Conservation (phyloP, 345 rosid species). For the Aquilaria yunnanensis region DNA sequence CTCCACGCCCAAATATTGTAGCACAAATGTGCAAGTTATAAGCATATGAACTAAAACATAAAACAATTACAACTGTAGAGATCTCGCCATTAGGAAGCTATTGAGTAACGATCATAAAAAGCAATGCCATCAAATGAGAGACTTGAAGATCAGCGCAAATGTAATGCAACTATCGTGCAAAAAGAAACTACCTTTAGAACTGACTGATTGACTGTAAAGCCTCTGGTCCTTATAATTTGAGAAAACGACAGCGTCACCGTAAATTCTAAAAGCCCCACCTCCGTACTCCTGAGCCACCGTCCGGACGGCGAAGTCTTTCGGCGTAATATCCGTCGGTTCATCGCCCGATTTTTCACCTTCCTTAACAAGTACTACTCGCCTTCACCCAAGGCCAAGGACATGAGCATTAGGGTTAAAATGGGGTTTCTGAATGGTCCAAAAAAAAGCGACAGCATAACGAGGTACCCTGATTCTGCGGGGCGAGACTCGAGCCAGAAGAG, state of each 20-base stretch:
- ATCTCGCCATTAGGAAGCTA: not conserved
- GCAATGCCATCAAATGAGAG: not conserved
- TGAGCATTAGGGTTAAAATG: not conserved
- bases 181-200: constrained; percentile 31
- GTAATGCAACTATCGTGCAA: not conserved
- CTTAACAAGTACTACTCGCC: constrained; percentile 68
- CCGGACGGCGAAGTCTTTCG: constrained; percentile 72
- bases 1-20: constrained; percentile 9
- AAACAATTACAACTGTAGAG: not conserved
- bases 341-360: constrained; percentile 50
- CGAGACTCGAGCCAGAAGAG: constrained; percentile 86
- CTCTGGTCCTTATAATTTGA: constrained; percentile 88
- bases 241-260: constrained; percentile 52
- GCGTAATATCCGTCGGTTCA: constrained; percentile 61
- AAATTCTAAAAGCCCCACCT: constrained; percentile 82
- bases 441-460: not conserved
- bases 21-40: constrained; percentile 9
- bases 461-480: constrained; percentile 73
- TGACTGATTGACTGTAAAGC: constrained; percentile 52
- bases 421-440: no score
- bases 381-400: constrained; percentile 13
- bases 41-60: not conserved
- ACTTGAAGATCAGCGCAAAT: not conserved
- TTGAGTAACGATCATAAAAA: not conserved
- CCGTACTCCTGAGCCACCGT: constrained; percentile 85